Evolutionary conservation across 1,284 basidiomycete genomes (phyloP).

Genomic region (Irpex sp.): DNA sequence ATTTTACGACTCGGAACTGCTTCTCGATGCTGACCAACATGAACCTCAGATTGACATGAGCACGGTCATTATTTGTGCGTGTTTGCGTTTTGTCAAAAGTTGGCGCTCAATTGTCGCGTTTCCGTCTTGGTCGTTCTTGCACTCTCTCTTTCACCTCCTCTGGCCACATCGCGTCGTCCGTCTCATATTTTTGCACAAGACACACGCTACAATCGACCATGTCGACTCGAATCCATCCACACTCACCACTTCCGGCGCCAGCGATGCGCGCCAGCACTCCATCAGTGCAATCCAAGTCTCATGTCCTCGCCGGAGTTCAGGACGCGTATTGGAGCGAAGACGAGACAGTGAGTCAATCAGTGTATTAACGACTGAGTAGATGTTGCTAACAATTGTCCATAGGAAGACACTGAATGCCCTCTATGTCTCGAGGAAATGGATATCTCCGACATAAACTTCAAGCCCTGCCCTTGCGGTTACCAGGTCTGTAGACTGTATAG

Average conservation of each 20-base stretch:
- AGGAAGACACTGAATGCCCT: slow-evolving; percentile 98
- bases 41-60: background rate
- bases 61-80: slow-evolving; percentile 1
- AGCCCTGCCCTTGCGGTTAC: slow-evolving; percentile 98
- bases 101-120: slow-evolving; percentile 15
- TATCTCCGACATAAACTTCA: slow-evolving; percentile 98
- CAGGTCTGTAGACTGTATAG: slow-evolving; percentile 56
- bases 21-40: no score
- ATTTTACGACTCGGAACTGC: background rate
- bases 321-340: slow-evolving; percentile 99
- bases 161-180: slow-evolving; percentile 6
- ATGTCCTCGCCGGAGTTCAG: slow-evolving; percentile 85
- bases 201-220: slow-evolving; percentile 23
- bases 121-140: slow-evolving; percentile 5
- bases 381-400: slow-evolving; percentile 12
- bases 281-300: slow-evolving; percentile 73
- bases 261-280: slow-evolving; percentile 67
- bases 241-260: slow-evolving; percentile 67
- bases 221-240: slow-evolving; percentile 33
- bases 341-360: slow-evolving; percentile 41
- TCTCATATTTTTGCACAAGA: slow-evolving; percentile 8
- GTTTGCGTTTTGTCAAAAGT: slow-evolving; percentile 12
- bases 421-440: slow-evolving; percentile 99
- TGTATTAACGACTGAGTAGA: background rate
- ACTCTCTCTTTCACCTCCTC: slow-evolving; percentile 15